Base-by-base conservation (phyloP, 495 filamentous ascomycete species). In the Talaromyces thailandensis region DNA sequence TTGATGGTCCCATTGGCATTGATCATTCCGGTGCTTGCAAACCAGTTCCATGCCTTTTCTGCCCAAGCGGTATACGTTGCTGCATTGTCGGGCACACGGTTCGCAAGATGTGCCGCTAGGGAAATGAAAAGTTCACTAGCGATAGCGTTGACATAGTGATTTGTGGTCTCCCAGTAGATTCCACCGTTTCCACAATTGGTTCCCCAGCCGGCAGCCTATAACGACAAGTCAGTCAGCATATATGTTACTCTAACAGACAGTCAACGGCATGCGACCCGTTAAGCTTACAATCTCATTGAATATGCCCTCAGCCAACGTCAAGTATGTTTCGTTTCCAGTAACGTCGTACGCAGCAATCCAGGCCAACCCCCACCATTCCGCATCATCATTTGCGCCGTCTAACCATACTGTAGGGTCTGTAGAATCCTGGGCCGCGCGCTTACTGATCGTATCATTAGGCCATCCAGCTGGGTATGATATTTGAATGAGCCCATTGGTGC, bases 101-200 rank as follows among this genome's bases (percentile, higher is more conserved):
- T 90, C 29, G 87, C 87, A n/a, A 93, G 82, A 64, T 86, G 82
- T 9, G 89, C 86, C 4, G 86, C 88, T 2, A 89, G 81, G 21
- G 75, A 79, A 24, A 93, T 76, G 69, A 85, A 92, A 7, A 92
- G 80, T 69, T 91, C 88, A 70, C 92, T 93, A 58, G 85, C 83
- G 64, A 92, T 90, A 12, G 89, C 86, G 65, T 86, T 88, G 40
- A 84, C 83, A 65, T 88, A 86, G 0, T 70, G 69, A 26, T 79
- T 74, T 0, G 76, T 73, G 63, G 87, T 86, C 68, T 82, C 83
- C 88, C 88, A 92, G 76, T 79, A 89, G 35, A 91, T 80, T 23
- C 89, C 89, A 23, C 79, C 81, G 43, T 68, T 65, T 4, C 71
- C 67, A 48, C 73, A 76, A 5, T 65, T 65, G 1, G 78, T 76